A percentile compares a stretch with the other conserved stretches of the same genome.
These are phyloP conservation scores for Saccharum spontaneum DNA, from an alignment of 176 grass and related monocot species.

Conservation along the genomic window DNA sequence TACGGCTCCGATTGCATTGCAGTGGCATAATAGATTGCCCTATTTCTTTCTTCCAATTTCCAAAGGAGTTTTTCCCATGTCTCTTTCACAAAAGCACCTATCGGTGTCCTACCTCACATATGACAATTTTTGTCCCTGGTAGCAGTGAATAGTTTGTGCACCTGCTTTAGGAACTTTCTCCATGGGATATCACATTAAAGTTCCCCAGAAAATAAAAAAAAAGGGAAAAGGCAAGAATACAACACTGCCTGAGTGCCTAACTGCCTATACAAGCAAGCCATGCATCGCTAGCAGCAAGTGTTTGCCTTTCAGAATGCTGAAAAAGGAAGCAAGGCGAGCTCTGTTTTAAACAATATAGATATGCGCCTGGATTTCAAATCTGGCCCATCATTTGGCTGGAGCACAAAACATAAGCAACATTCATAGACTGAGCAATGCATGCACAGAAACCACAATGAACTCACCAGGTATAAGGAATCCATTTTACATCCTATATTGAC, in stretches of 20 bases:
- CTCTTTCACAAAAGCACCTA: background rate
- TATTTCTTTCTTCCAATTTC: too few relatives aligned
- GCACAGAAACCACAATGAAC: background rate
- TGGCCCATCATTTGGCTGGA: background rate
- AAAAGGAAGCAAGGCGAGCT: background rate
- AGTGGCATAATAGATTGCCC: too few relatives aligned
- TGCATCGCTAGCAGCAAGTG: background rate
- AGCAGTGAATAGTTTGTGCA: background rate
- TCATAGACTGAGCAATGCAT: background rate
- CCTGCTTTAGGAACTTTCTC: background rate
- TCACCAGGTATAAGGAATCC: background rate
- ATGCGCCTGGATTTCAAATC: background rate
- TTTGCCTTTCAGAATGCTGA: background rate
- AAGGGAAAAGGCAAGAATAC: background rate
- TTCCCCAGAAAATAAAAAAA: background rate
- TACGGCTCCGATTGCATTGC: too few relatives aligned
- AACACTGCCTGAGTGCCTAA: too few relatives aligned
- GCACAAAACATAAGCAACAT: background rate
- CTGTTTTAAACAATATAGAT: background rate
- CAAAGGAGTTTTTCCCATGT: background rate
- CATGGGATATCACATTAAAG: background rate
- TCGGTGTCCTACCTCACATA: background rate
- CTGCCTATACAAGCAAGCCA: background rate
- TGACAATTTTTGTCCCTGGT: background rate
- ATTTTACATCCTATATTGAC: conserved; percentile 4